A percentile compares a stretch with the other conserved stretches of the same genome.
Conservation (phyloP, 106 monocot species). For the Allium sativum region DNA sequence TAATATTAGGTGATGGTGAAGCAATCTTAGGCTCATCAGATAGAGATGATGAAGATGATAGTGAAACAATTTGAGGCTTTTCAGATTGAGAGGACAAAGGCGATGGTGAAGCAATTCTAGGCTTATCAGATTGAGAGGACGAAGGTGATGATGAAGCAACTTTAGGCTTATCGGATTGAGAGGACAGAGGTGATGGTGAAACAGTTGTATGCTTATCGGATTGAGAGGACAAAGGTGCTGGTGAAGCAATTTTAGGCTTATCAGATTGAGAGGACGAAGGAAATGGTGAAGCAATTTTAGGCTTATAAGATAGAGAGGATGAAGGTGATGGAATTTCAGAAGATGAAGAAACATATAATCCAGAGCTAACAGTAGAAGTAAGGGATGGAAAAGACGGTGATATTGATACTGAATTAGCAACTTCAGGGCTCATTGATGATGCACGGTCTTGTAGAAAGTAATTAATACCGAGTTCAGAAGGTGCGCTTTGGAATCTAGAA, state of each 20-base stretch:
- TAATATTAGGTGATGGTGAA: neutral
- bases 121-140: neutral
- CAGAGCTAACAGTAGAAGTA: conserved; percentile 4
- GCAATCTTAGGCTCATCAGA: neutral
- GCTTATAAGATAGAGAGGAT: neutral
- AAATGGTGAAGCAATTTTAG: neutral
- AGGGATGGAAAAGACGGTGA: conserved; percentile 9
- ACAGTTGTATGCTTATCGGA: neutral
- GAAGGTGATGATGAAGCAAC: neutral
- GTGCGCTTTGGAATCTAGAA: conserved; percentile 53
- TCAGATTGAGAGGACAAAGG: too few species aligned
- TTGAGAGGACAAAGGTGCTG: conserved; percentile 3
- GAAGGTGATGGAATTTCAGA: neutral
- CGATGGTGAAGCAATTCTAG: conserved; percentile 1
- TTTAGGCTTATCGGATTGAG: conserved; percentile 2
- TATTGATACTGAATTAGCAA: conserved; percentile 9
- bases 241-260: neutral
- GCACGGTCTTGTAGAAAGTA: conserved; percentile 47
- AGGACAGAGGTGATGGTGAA: conserved; percentile 2
- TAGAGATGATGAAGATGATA: conserved; percentile 1
- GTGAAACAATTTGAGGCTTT: neutral
- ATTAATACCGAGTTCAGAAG: conserved; percentile 57
- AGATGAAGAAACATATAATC: conserved; percentile 5
- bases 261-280: neutral
- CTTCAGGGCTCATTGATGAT: conserved; percentile 18